Conservation (phyloP, 306 rosid genomes). For the Pyrus betulifolia region DNA sequence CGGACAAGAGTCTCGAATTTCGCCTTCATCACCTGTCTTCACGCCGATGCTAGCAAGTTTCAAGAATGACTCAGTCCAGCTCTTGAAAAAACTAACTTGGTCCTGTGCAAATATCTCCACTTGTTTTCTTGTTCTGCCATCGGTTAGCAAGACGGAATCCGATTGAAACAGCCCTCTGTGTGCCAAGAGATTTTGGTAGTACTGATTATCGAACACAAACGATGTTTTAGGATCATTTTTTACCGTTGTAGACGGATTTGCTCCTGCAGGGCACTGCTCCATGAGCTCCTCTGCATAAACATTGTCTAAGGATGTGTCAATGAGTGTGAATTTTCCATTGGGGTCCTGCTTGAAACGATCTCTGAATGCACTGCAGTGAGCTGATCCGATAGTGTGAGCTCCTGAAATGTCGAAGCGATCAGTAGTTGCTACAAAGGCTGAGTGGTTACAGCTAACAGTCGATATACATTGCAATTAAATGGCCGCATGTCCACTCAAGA, state of each 20-base stretch:
- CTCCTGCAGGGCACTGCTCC: conserved; percentile 38
- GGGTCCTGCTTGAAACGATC: conserved; percentile 51
- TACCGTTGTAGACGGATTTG: conserved; percentile 40
- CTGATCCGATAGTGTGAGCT: conserved; percentile 76
- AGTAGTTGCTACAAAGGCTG: neutral
- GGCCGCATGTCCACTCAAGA: neutral
- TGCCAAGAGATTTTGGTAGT: conserved; percentile 47
- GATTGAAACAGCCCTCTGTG: conserved; percentile 70
- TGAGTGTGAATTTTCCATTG: conserved; percentile 40
- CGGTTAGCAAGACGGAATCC: conserved; percentile 50
- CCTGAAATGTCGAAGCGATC: conserved; percentile 30
- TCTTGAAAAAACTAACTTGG: conserved; percentile 48
- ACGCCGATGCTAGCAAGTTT: conserved; percentile 59
- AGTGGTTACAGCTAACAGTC: neutral
- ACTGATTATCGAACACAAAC: conserved; percentile 60
- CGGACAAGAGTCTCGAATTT: conserved; percentile 57
- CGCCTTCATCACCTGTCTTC: conserved; percentile 58
- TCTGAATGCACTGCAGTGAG: conserved; percentile 72
- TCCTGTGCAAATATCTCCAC: conserved; percentile 56
- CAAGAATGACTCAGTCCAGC: conserved; percentile 60
- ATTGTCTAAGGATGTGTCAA: conserved; percentile 52
- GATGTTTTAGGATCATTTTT: conserved; percentile 65
- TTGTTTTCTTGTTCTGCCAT: conserved; percentile 34
- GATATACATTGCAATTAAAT: neutral
- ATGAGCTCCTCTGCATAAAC: conserved; percentile 57